Base-by-base conservation (phyloP, 31 red algal genomes). In the Odonthalia washingtoniensis region DNA sequence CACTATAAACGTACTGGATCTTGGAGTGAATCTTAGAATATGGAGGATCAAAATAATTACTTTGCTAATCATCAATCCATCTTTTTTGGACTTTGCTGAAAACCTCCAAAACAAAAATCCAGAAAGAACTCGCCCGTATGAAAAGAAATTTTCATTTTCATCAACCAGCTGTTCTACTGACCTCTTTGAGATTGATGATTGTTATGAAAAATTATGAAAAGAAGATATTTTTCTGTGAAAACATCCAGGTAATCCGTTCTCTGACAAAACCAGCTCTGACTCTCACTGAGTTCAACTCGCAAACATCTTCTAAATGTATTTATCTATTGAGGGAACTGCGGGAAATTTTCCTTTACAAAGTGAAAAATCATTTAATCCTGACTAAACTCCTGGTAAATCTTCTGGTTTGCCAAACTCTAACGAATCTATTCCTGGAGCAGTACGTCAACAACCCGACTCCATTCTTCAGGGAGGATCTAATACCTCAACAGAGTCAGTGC, bases 211-310 rank as follows among this genome's bases (percentile, higher is more conserved):
- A 89, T 28, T 66, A 87, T 73, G 87, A 93, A 75, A 81, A 83
- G 0, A 35, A 18, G 74, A 81, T 39, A 5, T 92, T 92, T 87
- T 62, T 90, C 16, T 43, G 75, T n/a, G 63, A 34, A 16, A 96
- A 96, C 65, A 75, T 52, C 32, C 72, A 21, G 4, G 86, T 90
- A 30, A 70, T 96, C 38, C 46, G 74, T 4, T 85, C 86, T 1
- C 67, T 96, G n/a, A 75, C 87, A 40, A 45, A 69, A 34, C 90
- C 95, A 21, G 75, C 95, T 49, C 14, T 96, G n/a, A n/a, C n/a
- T n/a, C n/a, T n/a, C n/a, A 75, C 78, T 21, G 87, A 91, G 28
- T 61, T 69, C 35, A 42, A 60, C 31, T 18, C 84, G 36, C 86
- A 44, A 0, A 79, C 45, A 32, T 85, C 88, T 12, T 78, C 57